phyloP scores from a whole-genome alignment of 2,329 filamentous ascomycete genomes.

The Trichoderma pleuroti region DNA sequence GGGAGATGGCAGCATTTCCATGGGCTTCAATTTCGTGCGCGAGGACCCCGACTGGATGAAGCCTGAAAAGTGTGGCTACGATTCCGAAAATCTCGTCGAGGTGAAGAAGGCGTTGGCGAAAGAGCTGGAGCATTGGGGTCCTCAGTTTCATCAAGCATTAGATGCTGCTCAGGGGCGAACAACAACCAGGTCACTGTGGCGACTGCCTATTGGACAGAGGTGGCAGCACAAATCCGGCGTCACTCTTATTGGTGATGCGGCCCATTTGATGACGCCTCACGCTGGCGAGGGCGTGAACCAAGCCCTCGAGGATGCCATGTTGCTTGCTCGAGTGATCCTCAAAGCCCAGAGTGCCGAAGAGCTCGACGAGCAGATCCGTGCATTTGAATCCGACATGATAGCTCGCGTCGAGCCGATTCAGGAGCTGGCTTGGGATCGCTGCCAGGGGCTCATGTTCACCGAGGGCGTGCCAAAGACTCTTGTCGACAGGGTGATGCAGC shows the following conservation, averaged over 20 bases:
- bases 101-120: slow-evolving; percentile 38
- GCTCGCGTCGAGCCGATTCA: slow-evolving; percentile 36
- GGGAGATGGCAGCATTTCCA: slow-evolving; percentile 47
- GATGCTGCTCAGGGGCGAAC: slow-evolving; percentile 38
- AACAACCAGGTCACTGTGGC: slow-evolving; percentile 46
- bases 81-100: slow-evolving; percentile 38
- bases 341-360: slow-evolving; percentile 25
- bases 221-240: slow-evolving; percentile 12
- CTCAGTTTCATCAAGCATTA: slow-evolving; percentile 41
- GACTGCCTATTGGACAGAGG: slow-evolving; percentile 48
- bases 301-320: slow-evolving; percentile 49
- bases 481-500: slow-evolving; percentile 37
- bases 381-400: slow-evolving; percentile 40
- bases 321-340: slow-evolving; percentile 45
- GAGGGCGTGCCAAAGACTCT: slow-evolving; percentile 41
- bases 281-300: slow-evolving; percentile 29
- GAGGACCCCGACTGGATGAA: slow-evolving; percentile 38
- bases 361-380: slow-evolving; percentile 34
- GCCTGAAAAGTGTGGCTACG: slow-evolving; percentile 41
- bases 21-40: slow-evolving; percentile 38
- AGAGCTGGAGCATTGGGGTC: slow-evolving; percentile 40
- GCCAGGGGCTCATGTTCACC: slow-evolving; percentile 47
- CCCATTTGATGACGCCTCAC: slow-evolving; percentile 17
- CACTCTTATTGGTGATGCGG: slow-evolving; percentile 17
- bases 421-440: slow-evolving; percentile 43